Percentiles rank a stretch among this genome's conserved stretches.
Evolutionary conservation across 1,139 yeast species (phyloP).

Genomic region (Candida sojae): DNA sequence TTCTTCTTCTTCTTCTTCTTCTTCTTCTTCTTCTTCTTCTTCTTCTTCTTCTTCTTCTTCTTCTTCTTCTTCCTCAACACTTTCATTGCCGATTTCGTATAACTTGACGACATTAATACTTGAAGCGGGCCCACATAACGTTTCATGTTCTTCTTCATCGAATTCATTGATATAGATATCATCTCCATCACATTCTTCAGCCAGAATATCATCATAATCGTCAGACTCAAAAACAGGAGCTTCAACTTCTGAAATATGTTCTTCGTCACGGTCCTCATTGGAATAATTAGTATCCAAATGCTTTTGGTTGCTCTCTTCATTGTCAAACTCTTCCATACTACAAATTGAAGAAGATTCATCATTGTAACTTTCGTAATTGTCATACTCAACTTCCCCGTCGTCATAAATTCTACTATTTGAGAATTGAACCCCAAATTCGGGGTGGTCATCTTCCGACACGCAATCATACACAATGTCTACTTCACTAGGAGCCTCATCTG

Average conservation of each 20-base stretch:
- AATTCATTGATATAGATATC: constrained; percentile 1
- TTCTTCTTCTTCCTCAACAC: background rate
- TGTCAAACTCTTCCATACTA: background rate
- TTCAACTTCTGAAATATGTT: background rate
- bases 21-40: constrained; percentile 10
- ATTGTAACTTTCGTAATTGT: background rate
- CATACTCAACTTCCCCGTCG: background rate
- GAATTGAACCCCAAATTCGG: background rate
- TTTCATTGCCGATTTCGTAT: too few species aligned
- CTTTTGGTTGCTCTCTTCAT: background rate
- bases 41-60: constrained; percentile 5
- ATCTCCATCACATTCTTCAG: background rate
- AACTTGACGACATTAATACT: too few species aligned
- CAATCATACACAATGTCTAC: constrained; percentile 3
- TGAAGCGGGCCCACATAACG: too few species aligned
- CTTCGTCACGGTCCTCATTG: too few species aligned
- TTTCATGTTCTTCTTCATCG: constrained; percentile 10
- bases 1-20: constrained; percentile 4
- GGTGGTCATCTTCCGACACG: background rate
- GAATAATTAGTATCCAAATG: too few species aligned
- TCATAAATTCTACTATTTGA: background rate
- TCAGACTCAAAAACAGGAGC: background rate
- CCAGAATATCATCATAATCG: background rate
- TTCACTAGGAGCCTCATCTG: constrained; percentile 9
- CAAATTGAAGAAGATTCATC: background rate